Conservation (phyloP, 768 basidiomycete species). For the Lanmaoa pseudosensibilis region DNA sequence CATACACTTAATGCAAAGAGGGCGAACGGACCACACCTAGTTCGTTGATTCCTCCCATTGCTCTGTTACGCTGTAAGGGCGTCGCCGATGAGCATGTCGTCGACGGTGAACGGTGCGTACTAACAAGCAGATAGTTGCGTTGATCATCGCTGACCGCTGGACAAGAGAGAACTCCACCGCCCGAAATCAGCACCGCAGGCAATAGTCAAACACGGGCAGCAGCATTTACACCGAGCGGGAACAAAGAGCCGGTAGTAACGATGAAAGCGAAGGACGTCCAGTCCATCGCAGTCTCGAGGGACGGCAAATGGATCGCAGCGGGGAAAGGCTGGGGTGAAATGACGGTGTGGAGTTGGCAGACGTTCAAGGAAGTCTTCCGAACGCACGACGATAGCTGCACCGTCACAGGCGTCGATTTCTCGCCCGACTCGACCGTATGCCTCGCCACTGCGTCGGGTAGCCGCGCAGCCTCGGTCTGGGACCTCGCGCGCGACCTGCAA, state of each 20-base stretch:
- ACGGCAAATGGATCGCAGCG: slow-evolving; percentile 8
- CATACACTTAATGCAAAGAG: background rate
- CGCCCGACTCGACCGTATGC: slow-evolving; percentile 4
- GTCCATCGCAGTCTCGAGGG: slow-evolving; percentile 7
- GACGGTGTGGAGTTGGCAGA: slow-evolving; percentile 5
- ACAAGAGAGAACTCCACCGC: background rate
- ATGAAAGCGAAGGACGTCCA: slow-evolving; percentile 4
- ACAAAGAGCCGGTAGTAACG: slow-evolving; percentile 3
- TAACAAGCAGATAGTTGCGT: background rate
- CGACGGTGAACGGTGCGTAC: slow-evolving; percentile 1
- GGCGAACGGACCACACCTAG: background rate
- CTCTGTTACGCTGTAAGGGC: background rate
- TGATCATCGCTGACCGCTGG: background rate
- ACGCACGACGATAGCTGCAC: slow-evolving; percentile 5
- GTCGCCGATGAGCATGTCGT: background rate
- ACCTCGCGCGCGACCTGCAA: background rate
- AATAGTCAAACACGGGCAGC: slow-evolving; percentile 4
- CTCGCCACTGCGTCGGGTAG: slow-evolving; percentile 8
- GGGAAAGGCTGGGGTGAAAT: slow-evolving; percentile 9
- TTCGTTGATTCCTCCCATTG: background rate
- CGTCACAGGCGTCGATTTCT: slow-evolving; percentile 14
- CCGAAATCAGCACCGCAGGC: background rate
- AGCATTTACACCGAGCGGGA: slow-evolving; percentile 5
- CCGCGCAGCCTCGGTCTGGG: slow-evolving; percentile 6
- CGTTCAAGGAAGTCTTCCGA: slow-evolving; percentile 3